Base-by-base conservation (phyloP, 2,329 filamentous ascomycete species). In the Diplodia scrobiculata region DNA sequence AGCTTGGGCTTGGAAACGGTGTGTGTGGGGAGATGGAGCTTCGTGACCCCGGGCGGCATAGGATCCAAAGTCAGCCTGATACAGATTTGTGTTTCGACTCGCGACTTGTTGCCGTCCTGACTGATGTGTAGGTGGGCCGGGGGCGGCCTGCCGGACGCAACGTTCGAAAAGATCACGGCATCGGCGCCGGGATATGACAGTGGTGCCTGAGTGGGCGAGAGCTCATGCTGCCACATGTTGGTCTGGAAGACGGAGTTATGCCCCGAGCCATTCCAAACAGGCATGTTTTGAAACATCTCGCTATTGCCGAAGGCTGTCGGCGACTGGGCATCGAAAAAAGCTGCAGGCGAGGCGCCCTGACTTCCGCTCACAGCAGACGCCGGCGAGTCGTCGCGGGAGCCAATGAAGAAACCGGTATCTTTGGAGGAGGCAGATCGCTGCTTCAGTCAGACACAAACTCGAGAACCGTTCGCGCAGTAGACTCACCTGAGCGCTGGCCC, bases 1-100 rank as follows among this genome's bases (percentile, higher is more conserved):
- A 97, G 84, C 78, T 98, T 98, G 6, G 93, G 91, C 76, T 98
- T 98, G 21, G 93, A 95, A 65, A 99, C 95, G 0, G 92, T 96
- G 74, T 97, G 89, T 3, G 89, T 87, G 4, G 94, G 95, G 17
- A 99, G 84, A 73, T 96, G 92, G 60, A 98, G 81, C 74, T 89
- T 91, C 69, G 89, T 91, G 66, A 93, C 86, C 11, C 90, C 89
- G 0, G 84, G 80, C 1, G 93, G 92, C 54, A 96, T 81, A 21
- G 90, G 87, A 66, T 87, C 89, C 47, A 98, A 79, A 0, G 88
- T 90, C 77, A 98, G 84, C 72, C 89, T 89, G 71, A 97, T 91
- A 9, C 91, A 91, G 71, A 98, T 97, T 75, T 98, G 95, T 0
- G 95, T 98, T 80, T 99, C 95, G 19, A 98, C 95, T 25, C 95